Conservation (phyloP, 73 alveolate genomes). For the Paramecium biaurelia region DNA sequence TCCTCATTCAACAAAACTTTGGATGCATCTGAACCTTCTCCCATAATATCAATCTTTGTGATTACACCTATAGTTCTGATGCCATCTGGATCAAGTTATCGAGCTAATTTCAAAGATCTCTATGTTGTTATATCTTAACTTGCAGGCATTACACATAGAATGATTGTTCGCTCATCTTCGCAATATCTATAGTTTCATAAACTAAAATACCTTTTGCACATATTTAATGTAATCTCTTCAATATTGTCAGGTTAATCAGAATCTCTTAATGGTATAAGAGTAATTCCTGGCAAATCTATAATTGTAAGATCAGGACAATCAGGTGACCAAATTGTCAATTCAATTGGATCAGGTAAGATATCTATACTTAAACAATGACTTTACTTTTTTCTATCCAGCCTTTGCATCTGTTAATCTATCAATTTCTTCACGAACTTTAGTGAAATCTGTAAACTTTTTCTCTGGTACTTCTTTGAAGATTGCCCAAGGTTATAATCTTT, state of each 20-base stretch:
- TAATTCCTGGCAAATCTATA: constrained; percentile 89
- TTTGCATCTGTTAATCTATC: constrained; percentile 90
- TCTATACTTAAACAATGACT: not conserved
- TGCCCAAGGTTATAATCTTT: constrained; percentile 70
- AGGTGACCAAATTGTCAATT: constrained; percentile 77
- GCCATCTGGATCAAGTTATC: constrained; percentile 91
- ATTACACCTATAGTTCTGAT: constrained; percentile 90
- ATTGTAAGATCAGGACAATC: constrained; percentile 90
- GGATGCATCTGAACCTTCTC: constrained; percentile 96
- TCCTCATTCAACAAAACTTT: constrained; percentile 93
- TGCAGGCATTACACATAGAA: constrained; percentile 92
- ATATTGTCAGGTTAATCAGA: constrained; percentile 71
- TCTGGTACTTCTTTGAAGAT: constrained; percentile 73
- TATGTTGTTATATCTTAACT: constrained; percentile 93
- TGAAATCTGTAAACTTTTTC: constrained; percentile 73
- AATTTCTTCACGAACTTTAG: constrained; percentile 82
- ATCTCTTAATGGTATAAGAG: constrained; percentile 77
- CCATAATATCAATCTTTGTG: constrained; percentile 97
- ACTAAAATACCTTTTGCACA: constrained; percentile 49
- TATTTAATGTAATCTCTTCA: constrained; percentile 68
- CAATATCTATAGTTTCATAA: constrained; percentile 71
- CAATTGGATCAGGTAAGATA: constrained; percentile 76
- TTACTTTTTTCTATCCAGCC: constrained; percentile 84
- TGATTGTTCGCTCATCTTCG: constrained; percentile 87
- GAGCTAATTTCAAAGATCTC: constrained; percentile 94